These are phyloP conservation scores for Puya raimondii DNA, from an alignment of 176 grass and related monocot genomes.

Conservation along the genomic window DNA sequence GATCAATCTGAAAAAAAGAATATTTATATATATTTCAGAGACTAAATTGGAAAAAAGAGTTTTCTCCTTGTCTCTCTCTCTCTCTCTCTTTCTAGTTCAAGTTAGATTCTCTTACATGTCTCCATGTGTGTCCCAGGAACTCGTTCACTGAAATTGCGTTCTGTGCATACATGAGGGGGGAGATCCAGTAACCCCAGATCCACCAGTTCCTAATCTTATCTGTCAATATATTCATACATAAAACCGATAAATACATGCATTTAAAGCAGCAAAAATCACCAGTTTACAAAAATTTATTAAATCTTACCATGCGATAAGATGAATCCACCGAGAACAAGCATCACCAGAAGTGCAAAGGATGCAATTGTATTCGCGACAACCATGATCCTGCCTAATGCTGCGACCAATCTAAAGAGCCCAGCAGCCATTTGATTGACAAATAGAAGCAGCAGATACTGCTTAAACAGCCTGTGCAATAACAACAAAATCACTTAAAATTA, in stretches of 20 bases:
- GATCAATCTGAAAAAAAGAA: constrained; percentile 16
- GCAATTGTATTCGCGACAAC: constrained; percentile 57
- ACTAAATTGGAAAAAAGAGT: not conserved
- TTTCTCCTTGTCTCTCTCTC: not conserved
- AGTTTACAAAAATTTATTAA: not conserved
- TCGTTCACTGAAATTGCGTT: constrained; percentile 46
- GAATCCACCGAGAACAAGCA: constrained; percentile 51
- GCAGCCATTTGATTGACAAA: constrained; percentile 52
- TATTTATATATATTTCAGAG: not conserved
- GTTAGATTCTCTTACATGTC: constrained; percentile 1
- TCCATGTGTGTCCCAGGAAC: constrained; percentile 48
- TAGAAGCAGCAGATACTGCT: constrained; percentile 50
- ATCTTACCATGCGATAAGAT: constrained; percentile 45
- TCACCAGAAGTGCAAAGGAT: constrained; percentile 40
- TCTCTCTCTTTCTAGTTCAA: not conserved
- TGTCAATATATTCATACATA: constrained; percentile 19
- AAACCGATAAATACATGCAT: not conserved
- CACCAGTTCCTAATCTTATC: constrained; percentile 59
- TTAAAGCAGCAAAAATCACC: not conserved
- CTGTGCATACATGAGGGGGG: constrained; percentile 52
- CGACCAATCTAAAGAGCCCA: constrained; percentile 48
- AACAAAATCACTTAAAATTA: not conserved
- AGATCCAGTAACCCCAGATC: constrained; percentile 75
- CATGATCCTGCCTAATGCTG: constrained; percentile 40
- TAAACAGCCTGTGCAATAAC: constrained; percentile 34